phyloP scores from a whole-genome alignment of 2,329 filamentous ascomycete genomes.

The Fusarium humuli region DNA sequence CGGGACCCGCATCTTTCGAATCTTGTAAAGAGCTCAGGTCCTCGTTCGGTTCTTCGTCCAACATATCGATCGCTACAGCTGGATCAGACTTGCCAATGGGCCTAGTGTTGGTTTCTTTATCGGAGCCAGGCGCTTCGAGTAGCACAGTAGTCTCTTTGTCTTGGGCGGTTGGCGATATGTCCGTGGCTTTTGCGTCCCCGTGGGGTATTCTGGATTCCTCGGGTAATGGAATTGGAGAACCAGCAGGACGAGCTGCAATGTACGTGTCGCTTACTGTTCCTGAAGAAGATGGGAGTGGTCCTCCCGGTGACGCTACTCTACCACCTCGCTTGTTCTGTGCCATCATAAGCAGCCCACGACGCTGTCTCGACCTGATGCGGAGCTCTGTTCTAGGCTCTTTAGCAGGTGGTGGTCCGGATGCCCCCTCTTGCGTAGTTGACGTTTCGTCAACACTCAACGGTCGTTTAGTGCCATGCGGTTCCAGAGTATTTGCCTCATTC shows the following conservation, averaged over 20 bases:
- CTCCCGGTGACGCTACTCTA: not conserved
- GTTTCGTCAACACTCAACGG: constrained; percentile 3
- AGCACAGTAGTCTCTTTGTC: not conserved
- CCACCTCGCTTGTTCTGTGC: constrained; percentile 50
- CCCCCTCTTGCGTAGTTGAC: not conserved
- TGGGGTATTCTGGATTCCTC: constrained; percentile 2
- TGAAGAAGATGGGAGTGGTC: not conserved
- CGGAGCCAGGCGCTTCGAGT: not conserved
- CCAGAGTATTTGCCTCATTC: not conserved
- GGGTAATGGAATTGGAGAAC: not conserved
- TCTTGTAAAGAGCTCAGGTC: not conserved
- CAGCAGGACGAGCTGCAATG: not conserved
- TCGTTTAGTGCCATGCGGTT: constrained; percentile 14
- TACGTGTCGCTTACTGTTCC: not conserved
- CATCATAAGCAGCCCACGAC: constrained; percentile 61
- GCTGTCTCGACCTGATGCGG: constrained; percentile 60
- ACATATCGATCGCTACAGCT: not conserved
- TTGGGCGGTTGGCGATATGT: not conserved
- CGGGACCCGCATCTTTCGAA: not conserved
- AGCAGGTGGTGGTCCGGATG: not conserved
- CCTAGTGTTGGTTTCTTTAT: constrained; percentile 3
- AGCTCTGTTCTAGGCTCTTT: constrained; percentile 57
- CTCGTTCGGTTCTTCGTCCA: not conserved
- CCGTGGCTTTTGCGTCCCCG: not conserved
- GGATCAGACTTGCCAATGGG: not conserved